Conservation (phyloP, 2,329 filamentous ascomycete species). For the Aspergillus fumigatus region DNA sequence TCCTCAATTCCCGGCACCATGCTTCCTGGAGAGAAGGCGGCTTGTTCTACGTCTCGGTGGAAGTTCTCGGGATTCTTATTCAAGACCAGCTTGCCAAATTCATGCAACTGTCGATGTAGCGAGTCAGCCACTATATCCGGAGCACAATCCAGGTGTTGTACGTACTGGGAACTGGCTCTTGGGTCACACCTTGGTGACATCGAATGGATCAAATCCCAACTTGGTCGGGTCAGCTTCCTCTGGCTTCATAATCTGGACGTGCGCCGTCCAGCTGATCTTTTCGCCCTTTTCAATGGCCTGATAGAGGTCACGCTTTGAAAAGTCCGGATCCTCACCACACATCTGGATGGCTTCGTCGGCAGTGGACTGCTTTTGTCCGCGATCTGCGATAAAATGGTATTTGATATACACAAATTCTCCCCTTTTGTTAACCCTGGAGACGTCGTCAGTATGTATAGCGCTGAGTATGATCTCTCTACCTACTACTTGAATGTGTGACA, state of each 20-base stretch:
- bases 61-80: constrained; percentile 54
- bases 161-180: constrained; percentile 41
- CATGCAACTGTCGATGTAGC: constrained; percentile 27
- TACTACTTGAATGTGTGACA: constrained; percentile 47
- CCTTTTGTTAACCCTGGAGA: constrained; percentile 40
- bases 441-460: background rate
- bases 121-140: background rate
- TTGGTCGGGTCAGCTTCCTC: constrained; percentile 45
- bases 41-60: constrained; percentile 49
- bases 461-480: background rate
- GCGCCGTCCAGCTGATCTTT: constrained; percentile 41
- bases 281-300: constrained; percentile 42
- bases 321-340: constrained; percentile 49
- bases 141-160: background rate
- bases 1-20: constrained; percentile 51
- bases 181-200: constrained; percentile 53
- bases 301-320: constrained; percentile 46
- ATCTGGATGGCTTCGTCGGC: constrained; percentile 42
- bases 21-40: constrained; percentile 49
- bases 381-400: constrained; percentile 46
- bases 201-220: constrained; percentile 51
- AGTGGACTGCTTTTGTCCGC: constrained; percentile 47
- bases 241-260: constrained; percentile 45
- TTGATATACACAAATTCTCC: constrained; percentile 51
- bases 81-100: constrained; percentile 48